Conservation (phyloP, 106 monocot genomes). For the Dioscorea zingiberensis region DNA sequence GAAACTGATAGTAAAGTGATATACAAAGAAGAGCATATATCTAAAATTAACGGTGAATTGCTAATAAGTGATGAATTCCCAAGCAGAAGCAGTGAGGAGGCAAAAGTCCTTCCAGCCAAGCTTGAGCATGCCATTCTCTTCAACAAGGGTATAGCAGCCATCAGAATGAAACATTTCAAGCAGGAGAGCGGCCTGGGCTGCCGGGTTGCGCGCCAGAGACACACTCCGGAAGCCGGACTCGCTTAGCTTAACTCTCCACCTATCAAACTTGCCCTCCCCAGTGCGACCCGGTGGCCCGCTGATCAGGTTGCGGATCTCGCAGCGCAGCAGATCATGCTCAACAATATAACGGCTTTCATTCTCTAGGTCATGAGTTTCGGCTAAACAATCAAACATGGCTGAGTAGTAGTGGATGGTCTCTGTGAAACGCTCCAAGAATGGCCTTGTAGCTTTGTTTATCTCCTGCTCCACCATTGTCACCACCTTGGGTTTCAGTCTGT, state of each 20-base stretch:
- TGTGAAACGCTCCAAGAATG: constrained; percentile 81
- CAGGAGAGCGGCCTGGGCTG: constrained; percentile 72
- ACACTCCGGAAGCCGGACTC: constrained; percentile 75
- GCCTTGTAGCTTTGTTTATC: constrained; percentile 58
- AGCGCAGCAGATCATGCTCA: constrained; percentile 85
- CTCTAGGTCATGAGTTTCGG: constrained; percentile 77
- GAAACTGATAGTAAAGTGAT: too few relatives aligned
- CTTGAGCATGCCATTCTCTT: constrained; percentile 91
- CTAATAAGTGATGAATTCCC: constrained; percentile 34
- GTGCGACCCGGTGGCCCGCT: constrained; percentile 76
- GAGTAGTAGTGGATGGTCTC: constrained; percentile 99
- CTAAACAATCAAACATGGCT: constrained; percentile 85
- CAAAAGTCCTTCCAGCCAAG: constrained; percentile 97
- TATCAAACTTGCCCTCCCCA: constrained; percentile 79
- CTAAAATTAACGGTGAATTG: too few relatives aligned
- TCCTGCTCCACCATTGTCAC: constrained; percentile 98
- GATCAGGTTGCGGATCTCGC: constrained; percentile 92
- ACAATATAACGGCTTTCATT: constrained; percentile 75
- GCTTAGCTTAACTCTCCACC: constrained; percentile 81
- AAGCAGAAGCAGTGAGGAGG: constrained; percentile 86
- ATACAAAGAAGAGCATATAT: too few relatives aligned
- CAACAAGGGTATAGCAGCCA: constrained; percentile 87
- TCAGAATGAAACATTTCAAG: constrained; percentile 96
- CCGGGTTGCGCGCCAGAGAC: constrained; percentile 79
- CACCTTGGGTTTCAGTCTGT: constrained; percentile 82